Conservation (phyloP, 345 rosid genomes). For the Gossypium thurberi region DNA sequence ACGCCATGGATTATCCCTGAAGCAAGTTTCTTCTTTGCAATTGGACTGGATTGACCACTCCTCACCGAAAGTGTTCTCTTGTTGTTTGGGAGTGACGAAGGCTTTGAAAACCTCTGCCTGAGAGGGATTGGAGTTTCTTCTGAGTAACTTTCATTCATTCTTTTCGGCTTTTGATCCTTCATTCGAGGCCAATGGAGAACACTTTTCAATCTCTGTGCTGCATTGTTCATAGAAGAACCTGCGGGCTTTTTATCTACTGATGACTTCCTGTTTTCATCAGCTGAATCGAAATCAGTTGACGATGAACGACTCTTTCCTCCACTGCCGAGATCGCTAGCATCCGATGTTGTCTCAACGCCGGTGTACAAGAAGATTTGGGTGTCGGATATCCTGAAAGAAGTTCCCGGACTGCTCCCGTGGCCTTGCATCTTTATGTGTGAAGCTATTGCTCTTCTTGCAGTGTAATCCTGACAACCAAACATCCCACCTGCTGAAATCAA, state of each 20-base stretch:
- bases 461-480: slow-evolving; percentile 43
- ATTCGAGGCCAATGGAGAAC: slow-evolving; percentile 58
- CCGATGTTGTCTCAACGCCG: slow-evolving; percentile 41
- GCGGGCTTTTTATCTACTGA: slow-evolving; percentile 31
- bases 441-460: slow-evolving; percentile 52
- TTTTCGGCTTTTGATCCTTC: slow-evolving; percentile 35
- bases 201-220: slow-evolving; percentile 54
- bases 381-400: slow-evolving; percentile 65
- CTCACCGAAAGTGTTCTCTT: slow-evolving; percentile 71
- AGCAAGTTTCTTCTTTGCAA: slow-evolving; percentile 65
- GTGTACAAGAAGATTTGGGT: slow-evolving; percentile 59
- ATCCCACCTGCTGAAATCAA: slow-evolving; percentile 77
- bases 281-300: slow-evolving; percentile 38
- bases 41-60: slow-evolving; percentile 73
- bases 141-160: slow-evolving; percentile 19
- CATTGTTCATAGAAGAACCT: slow-evolving; percentile 35
- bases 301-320: slow-evolving; percentile 41
- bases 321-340: slow-evolving; percentile 29
- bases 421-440: slow-evolving; percentile 70
- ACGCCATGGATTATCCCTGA: slow-evolving; percentile 51
- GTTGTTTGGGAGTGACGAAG: slow-evolving; percentile 39
- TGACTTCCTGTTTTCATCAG: slow-evolving; percentile 33
- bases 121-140: slow-evolving; percentile 53
- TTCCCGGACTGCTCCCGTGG: slow-evolving; percentile 63
- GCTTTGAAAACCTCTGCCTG: slow-evolving; percentile 59